Percentiles rank a stretch among this genome's conserved stretches.
These are phyloP conservation scores for Citrus cavaleriei DNA, from an alignment of 345 rosid genomes.

Conservation along the genomic window DNA sequence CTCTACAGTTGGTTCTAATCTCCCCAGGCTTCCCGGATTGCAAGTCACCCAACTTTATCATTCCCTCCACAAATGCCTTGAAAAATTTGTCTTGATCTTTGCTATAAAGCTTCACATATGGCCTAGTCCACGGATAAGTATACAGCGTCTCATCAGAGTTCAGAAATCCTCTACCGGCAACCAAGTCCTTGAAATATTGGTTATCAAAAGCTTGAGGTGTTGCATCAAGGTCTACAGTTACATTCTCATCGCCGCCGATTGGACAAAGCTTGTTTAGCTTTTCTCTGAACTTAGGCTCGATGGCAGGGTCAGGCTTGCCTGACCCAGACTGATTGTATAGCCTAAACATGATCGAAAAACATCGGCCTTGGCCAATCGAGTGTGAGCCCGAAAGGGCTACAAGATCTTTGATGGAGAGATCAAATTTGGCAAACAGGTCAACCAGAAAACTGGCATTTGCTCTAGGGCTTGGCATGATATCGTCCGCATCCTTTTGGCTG, in stretches of 20 bases:
- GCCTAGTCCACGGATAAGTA: conserved; percentile 48
- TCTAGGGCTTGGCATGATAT: conserved; percentile 90
- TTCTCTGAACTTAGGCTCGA: conserved; percentile 50
- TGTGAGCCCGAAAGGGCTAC: conserved; percentile 98
- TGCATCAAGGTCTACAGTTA: conserved; percentile 66
- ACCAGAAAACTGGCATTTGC: conserved; percentile 65
- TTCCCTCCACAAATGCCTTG: conserved; percentile 62
- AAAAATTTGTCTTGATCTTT: conserved; percentile 50
- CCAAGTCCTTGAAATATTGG: conserved; percentile 81
- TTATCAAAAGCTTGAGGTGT: conserved; percentile 69
- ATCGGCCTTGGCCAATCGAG: conserved; percentile 81
- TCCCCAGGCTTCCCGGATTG: conserved; percentile 68
- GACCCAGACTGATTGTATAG: conserved; percentile 92
- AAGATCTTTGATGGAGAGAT: conserved; percentile 70
- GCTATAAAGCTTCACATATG: conserved; percentile 52
- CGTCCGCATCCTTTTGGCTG: conserved; percentile 61
- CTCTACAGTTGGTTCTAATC: conserved; percentile 65
- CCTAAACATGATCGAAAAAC: conserved; percentile 80
- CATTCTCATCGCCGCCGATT: conserved; percentile 58
- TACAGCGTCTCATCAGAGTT: conserved; percentile 86
- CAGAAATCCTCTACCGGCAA: conserved; percentile 73
- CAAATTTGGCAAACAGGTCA: conserved; percentile 50
- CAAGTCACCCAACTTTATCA: conserved; percentile 89
- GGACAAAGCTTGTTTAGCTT: conserved; percentile 74
- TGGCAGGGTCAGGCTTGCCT: conserved; percentile 58